A percentile compares a stretch with the other conserved stretches of the same genome.
These are phyloP conservation scores for Suhomyces atakaporum DNA, from an alignment of 1,139 yeast species.

Conservation along the genomic window DNA sequence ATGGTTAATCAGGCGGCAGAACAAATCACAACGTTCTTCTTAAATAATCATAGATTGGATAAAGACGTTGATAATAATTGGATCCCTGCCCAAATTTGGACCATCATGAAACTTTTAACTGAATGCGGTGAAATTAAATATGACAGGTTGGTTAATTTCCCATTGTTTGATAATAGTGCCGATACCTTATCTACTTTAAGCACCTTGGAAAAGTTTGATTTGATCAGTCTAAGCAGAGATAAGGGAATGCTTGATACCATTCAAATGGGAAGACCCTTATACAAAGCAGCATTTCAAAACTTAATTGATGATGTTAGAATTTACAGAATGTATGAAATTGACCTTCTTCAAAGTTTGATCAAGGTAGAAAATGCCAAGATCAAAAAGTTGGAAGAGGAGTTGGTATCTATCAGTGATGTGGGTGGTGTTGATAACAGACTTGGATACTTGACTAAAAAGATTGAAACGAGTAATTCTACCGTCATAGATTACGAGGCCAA, in stretches of 20 bases:
- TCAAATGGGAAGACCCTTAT: slow-evolving; percentile 82
- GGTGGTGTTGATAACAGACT: slow-evolving; percentile 61
- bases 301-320: slow-evolving; percentile 61
- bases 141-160: slow-evolving; percentile 55
- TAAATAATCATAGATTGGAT: slow-evolving; percentile 41
- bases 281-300: slow-evolving; percentile 72
- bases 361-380: slow-evolving; percentile 66
- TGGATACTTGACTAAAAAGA: slow-evolving; percentile 64
- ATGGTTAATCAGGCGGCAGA: slow-evolving; percentile 85
- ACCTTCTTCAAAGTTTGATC: slow-evolving; percentile 56
- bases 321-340: slow-evolving; percentile 63
- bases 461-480: slow-evolving; percentile 54
- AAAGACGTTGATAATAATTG: slow-evolving; percentile 46
- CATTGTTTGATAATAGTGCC: slow-evolving; percentile 65
- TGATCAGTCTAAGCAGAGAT: slow-evolving; percentile 66
- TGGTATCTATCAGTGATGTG: slow-evolving; percentile 54
- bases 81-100: slow-evolving; percentile 88
- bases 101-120: slow-evolving; percentile 66
- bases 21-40: slow-evolving; percentile 81
- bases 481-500: slow-evolving; percentile 45
- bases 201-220: slow-evolving; percentile 76
- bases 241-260: slow-evolving; percentile 73
- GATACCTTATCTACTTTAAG: slow-evolving; percentile 53
- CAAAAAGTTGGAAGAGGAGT: slow-evolving; percentile 66
- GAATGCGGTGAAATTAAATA: slow-evolving; percentile 46